These are phyloP conservation scores for Scenedesmus sp. DNA, from an alignment of 163 green algal genomes.

Conservation along the genomic window DNA sequence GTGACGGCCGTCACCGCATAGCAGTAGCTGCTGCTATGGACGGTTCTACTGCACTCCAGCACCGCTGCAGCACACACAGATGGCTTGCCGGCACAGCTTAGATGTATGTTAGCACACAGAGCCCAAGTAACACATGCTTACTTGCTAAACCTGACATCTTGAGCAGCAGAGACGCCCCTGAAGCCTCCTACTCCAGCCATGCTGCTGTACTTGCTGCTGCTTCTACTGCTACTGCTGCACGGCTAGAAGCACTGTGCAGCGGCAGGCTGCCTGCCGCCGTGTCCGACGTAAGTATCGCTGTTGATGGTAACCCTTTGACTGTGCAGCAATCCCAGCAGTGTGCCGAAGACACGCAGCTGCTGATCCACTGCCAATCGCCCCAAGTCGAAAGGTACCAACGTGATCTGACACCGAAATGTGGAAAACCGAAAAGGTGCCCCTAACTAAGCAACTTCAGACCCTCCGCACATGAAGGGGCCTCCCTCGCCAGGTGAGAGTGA, in stretches of 20 bases:
- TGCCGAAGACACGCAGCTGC: neutral
- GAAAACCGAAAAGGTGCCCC: neutral
- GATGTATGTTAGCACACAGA: neutral
- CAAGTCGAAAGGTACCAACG: neutral
- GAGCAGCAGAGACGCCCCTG: constrained; percentile 74
- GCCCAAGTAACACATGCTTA: constrained; percentile 17
- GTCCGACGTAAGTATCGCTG: neutral
- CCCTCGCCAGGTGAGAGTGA: neutral
- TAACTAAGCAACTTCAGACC: neutral
- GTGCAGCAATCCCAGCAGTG: neutral
- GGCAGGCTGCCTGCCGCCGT: neutral
- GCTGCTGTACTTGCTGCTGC: constrained; percentile 28
- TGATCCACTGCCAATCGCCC: neutral
- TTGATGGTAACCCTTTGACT: neutral
- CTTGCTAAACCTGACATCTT: constrained; percentile 86
- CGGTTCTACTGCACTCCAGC: too few species aligned
- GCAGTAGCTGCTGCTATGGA: neutral
- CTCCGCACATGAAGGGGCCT: neutral
- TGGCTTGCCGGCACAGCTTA: neutral
- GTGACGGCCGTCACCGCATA: too few species aligned
- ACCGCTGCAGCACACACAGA: neutral
- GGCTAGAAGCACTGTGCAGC: neutral
- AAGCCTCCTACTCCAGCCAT: constrained; percentile 71
- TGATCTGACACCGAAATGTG: neutral
- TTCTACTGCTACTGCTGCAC: neutral